phyloP scores from a whole-genome alignment of 306 rosid species.

The Rosa rugosa region DNA sequence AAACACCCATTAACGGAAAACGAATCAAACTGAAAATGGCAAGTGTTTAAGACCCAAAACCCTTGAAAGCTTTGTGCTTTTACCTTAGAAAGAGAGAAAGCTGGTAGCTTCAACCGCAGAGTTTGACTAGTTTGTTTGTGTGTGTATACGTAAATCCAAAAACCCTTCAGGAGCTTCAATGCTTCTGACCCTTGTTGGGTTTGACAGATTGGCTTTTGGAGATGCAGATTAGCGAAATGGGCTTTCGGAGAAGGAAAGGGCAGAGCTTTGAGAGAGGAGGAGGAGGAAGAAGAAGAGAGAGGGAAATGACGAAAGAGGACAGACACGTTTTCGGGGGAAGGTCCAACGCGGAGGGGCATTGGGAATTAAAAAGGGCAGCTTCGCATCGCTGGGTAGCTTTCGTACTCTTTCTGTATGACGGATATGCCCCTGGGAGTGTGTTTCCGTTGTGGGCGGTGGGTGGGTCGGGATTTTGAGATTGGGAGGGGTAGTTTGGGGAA shows the following conservation, averaged over 20 bases:
- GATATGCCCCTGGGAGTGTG: background rate
- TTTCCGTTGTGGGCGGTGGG: background rate
- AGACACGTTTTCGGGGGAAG: slow-evolving; percentile 18
- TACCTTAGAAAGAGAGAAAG: slow-evolving; percentile 24
- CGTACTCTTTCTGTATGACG: background rate
- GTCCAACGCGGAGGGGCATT: slow-evolving; percentile 15
- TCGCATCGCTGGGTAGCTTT: slow-evolving; percentile 20
- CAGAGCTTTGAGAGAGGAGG: slow-evolving; percentile 22
- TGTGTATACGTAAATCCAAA: background rate
- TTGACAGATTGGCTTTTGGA: slow-evolving; percentile 12
- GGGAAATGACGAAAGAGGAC: slow-evolving; percentile 34
- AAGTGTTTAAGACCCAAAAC: background rate
- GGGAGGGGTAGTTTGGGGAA: slow-evolving; percentile 22
- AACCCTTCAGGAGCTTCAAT: slow-evolving; percentile 16
- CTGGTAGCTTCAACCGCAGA: background rate
- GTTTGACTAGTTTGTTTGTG: background rate
- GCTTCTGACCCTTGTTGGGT: background rate
- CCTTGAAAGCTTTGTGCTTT: background rate
- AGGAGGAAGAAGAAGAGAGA: background rate
- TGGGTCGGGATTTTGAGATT: background rate
- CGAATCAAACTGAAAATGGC: background rate
- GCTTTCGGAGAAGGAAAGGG: slow-evolving; percentile 24
- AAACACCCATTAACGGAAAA: background rate
- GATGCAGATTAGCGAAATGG: slow-evolving; percentile 1
- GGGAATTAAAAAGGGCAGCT: slow-evolving; percentile 28